Percentiles rank a stretch among this genome's conserved stretches.
Conservation (phyloP, 805 yeast species). For the Saccharomycopsis selenospora region DNA sequence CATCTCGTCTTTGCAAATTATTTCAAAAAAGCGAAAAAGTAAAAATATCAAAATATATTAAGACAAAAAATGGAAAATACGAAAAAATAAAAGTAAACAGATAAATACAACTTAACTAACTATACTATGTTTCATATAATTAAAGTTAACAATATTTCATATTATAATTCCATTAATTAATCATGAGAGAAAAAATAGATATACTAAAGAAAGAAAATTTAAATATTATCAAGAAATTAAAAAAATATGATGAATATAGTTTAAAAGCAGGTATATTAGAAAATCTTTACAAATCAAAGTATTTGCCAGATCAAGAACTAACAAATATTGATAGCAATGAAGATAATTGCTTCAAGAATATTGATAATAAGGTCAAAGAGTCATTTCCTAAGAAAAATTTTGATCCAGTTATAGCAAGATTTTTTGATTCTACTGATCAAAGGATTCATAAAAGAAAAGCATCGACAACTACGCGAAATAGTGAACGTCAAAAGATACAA, state of each 20-base stretch:
- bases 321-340: neutral
- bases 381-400: neutral
- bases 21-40: too few species aligned
- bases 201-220: conserved; percentile 2
- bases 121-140: too few species aligned
- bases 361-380: neutral
- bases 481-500: neutral
- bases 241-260: neutral
- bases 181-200: too few species aligned
- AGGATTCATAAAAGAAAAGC: neutral
- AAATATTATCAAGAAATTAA: neutral
- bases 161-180: too few species aligned
- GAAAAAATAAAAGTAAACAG: too few species aligned
- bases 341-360: neutral
- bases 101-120: too few species aligned
- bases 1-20: too few species aligned
- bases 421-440: neutral
- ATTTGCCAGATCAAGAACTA: neutral
- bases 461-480: neutral
- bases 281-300: neutral
- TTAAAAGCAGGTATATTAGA: conserved; percentile 1
- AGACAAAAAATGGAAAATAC: too few species aligned
- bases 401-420: conserved; percentile 5
- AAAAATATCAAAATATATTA: too few species aligned
- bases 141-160: too few species aligned